Conservation (phyloP, 208 protist genomes). For the Herpetomonas tarakana region DNA sequence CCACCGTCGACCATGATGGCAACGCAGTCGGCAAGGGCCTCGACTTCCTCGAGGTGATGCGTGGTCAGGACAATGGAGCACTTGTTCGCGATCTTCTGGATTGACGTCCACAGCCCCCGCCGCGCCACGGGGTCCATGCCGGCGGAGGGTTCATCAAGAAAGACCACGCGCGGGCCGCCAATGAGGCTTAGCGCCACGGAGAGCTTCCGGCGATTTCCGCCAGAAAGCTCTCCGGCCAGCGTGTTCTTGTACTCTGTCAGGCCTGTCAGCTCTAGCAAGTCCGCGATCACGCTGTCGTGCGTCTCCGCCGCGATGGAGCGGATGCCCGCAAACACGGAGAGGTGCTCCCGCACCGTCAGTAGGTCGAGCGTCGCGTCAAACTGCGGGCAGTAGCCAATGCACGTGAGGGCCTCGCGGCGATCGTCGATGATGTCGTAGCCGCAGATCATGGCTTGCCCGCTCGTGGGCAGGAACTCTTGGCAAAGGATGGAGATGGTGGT, state of each 20-base stretch:
- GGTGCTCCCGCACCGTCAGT: slow-evolving; percentile 82
- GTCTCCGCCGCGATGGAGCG: slow-evolving; percentile 13
- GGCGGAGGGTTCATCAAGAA: slow-evolving; percentile 76
- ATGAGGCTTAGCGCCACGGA: slow-evolving; percentile 59
- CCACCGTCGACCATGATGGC: slow-evolving; percentile 81
- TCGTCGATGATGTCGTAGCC: slow-evolving; percentile 30
- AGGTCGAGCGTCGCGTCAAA: slow-evolving; percentile 85
- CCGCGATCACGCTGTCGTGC: slow-evolving; percentile 10
- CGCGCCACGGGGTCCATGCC: slow-evolving; percentile 61
- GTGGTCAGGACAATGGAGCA: slow-evolving; percentile 77
- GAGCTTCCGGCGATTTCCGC: slow-evolving; percentile 67
- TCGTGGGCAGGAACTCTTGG: slow-evolving; percentile 39
- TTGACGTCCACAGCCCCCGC: slow-evolving; percentile 59
- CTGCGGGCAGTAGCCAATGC: slow-evolving; percentile 92
- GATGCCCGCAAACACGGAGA: slow-evolving; percentile 68
- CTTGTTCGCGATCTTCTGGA: slow-evolving; percentile 27
- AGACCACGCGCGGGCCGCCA: slow-evolving; percentile 54
- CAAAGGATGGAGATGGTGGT: slow-evolving; percentile 61
- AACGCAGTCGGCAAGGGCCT: slow-evolving; percentile 53
- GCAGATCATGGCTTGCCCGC: slow-evolving; percentile 25
- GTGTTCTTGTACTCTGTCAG: slow-evolving; percentile 55
- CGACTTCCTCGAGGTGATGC: slow-evolving; percentile 87
- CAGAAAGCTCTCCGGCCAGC: slow-evolving; percentile 22
- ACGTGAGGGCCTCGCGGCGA: slow-evolving; percentile 22
- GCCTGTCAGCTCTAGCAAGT: slow-evolving; percentile 60